Conservation (phyloP, 2,329 filamentous ascomycete genomes). For the Pseudogymnoascus sp. region DNA sequence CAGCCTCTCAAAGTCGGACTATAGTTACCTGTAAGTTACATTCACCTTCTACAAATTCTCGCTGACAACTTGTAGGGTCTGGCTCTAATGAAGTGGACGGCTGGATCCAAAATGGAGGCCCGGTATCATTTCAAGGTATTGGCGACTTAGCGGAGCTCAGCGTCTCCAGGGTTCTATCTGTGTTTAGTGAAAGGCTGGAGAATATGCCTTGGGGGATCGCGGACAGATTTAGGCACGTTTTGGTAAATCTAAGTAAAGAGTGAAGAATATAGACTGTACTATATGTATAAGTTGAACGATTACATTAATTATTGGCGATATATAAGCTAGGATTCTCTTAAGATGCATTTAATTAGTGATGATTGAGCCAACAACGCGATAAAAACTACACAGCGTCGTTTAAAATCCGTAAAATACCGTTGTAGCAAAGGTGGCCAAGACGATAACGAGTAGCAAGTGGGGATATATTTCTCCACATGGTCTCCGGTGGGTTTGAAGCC, state of each 20-base stretch:
- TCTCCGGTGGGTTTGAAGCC: neutral
- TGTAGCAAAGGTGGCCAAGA: neutral
- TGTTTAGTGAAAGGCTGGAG: slow-evolving; percentile 14
- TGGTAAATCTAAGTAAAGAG: slow-evolving; percentile 14
- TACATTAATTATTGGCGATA: neutral
- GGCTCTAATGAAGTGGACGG: slow-evolving; percentile 13
- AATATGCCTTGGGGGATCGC: slow-evolving; percentile 16
- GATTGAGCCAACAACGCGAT: neutral
- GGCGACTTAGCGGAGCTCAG: slow-evolving; percentile 14
- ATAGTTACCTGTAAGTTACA: slow-evolving; percentile 12
- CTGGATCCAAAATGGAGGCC: slow-evolving; percentile 14
- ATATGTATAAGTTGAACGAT: neutral
- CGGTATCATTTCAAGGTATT: slow-evolving; percentile 15
- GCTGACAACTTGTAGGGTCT: slow-evolving; percentile 13
- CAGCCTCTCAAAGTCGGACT: neutral
- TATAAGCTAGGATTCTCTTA: neutral
- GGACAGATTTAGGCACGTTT: slow-evolving; percentile 14
- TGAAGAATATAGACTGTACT: neutral
- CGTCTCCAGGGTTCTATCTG: slow-evolving; percentile 13
- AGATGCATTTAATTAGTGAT: neutral
- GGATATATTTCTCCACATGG: neutral
- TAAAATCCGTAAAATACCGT: too few relatives aligned
- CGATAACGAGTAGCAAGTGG: neutral
- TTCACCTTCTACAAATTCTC: neutral
- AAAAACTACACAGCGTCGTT: neutral